phyloP scores from a whole-genome alignment of 495 filamentous ascomycete species.

The Lophiostoma macrostomum region DNA sequence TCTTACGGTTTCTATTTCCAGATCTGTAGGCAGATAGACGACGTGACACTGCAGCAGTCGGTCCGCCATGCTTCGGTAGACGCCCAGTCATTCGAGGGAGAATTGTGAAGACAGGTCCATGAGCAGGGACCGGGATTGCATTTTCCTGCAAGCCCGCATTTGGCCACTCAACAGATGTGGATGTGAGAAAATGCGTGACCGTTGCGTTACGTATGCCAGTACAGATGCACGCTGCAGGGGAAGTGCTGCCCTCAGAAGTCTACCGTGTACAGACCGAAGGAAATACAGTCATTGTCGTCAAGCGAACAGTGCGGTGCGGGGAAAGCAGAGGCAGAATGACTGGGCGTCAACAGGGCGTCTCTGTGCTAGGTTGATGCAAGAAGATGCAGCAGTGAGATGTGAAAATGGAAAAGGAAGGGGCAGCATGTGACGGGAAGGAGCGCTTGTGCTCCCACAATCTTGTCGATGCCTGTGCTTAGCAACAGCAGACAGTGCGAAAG shows the following conservation, averaged over 20 bases:
- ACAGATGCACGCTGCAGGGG: constrained; percentile 23
- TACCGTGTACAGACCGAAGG: not conserved
- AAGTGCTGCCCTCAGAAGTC: not conserved
- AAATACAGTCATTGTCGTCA: not conserved
- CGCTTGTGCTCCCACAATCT: not conserved
- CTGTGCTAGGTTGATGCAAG: not conserved
- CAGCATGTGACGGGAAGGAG: not conserved
- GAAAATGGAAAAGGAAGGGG: not conserved
- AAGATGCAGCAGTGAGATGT: not conserved
- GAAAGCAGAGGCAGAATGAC: not conserved
- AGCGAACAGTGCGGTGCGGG: not conserved
- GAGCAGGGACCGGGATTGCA: not conserved
- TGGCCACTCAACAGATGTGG: too few species aligned
- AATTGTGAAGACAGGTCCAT: not conserved
- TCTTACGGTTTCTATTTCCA: constrained; percentile 28
- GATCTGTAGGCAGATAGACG: constrained; percentile 28
- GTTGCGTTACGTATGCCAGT: constrained; percentile 16
- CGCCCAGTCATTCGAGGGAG: not conserved
- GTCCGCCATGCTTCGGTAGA: not conserved
- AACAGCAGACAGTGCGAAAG: too few species aligned
- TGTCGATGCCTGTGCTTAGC: too few species aligned
- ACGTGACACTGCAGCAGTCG: constrained; percentile 13
- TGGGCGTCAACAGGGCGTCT: not conserved
- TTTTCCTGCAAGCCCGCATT: too few species aligned
- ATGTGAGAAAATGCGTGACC: constrained; percentile 14